A percentile compares a stretch with the other conserved stretches of the same genome.
These are phyloP conservation scores for Salmacisia buchloeana DNA, from an alignment of 1,284 basidiomycete genomes.

Conservation along the genomic window DNA sequence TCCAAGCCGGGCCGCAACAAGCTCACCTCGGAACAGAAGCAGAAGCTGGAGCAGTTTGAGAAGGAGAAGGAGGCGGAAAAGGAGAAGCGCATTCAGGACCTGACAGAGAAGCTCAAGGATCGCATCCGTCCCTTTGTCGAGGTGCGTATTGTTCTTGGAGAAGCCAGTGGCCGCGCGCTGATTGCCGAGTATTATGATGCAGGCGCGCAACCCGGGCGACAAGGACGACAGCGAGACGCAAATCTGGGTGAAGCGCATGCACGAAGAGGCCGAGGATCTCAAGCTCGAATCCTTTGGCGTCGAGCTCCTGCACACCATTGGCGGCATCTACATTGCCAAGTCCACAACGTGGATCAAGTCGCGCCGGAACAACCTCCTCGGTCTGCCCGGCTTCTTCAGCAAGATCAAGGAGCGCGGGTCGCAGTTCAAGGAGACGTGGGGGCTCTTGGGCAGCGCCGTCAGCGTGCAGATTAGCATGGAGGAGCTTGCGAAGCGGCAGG, in stretches of 20 bases:
- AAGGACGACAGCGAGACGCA: constrained; percentile 69
- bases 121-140: constrained; percentile 49
- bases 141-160: constrained; percentile 8
- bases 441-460: constrained; percentile 57
- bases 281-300: constrained; percentile 98
- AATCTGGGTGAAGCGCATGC: constrained; percentile 66
- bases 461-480: constrained; percentile 58
- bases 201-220: constrained; percentile 79
- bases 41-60: constrained; percentile 47
- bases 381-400: constrained; percentile 82
- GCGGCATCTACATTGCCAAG: constrained; percentile 83
- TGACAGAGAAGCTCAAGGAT: constrained; percentile 46
- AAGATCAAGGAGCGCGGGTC: constrained; percentile 85
- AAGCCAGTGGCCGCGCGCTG: constrained; percentile 17
- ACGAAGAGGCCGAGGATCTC: constrained; percentile 84
- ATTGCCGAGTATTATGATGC: constrained; percentile 71
- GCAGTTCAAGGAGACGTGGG: constrained; percentile 58
- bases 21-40: constrained; percentile 69
- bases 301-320: constrained; percentile 61
- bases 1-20: constrained; percentile 53
- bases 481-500: constrained; percentile 86
- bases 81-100: constrained; percentile 43
- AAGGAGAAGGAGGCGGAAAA: constrained; percentile 48
- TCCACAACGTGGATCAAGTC: constrained; percentile 82
- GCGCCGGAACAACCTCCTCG: constrained; percentile 66